phyloP scores from a whole-genome alignment of 2,329 filamentous ascomycete genomes.

The Trichoderma polysporum region DNA sequence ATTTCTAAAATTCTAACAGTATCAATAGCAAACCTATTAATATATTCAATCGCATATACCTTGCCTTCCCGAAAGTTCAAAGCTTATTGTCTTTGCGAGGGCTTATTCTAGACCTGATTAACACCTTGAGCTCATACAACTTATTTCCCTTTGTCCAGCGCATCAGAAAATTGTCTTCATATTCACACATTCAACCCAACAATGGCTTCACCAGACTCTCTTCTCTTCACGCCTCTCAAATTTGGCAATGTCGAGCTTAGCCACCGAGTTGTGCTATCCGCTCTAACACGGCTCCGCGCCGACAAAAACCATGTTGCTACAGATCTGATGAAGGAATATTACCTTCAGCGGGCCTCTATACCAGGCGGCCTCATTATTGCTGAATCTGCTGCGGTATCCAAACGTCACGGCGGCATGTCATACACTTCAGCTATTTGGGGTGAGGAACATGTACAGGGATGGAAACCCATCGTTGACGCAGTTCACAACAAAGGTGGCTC shows the following conservation, averaged over 20 bases:
- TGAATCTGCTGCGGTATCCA: slow-evolving; percentile 38
- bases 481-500: not conserved
- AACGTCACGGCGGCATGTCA: slow-evolving; percentile 33
- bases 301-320: not conserved
- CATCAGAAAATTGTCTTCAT: no score
- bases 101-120: not conserved
- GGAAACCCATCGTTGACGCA: not conserved
- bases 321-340: not conserved
- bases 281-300: not conserved
- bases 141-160: not conserved
- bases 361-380: not conserved
- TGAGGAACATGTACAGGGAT: slow-evolving; percentile 3
- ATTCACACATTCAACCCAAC: not conserved
- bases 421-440: slow-evolving; percentile 6
- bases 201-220: slow-evolving; percentile 18
- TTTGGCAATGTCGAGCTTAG: not conserved
- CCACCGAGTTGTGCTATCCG: not conserved
- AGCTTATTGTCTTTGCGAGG: not conserved
- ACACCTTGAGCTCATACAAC: not conserved
- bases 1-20: not conserved
- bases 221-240: not conserved
- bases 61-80: not conserved
- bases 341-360: not conserved
- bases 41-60: not conserved
- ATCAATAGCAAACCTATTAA: not conserved